A percentile compares a stretch with the other conserved stretches of the same genome.
Evolutionary conservation across 176 grass and related monocot species (phyloP).

Genomic region (Carex cristatella): DNA sequence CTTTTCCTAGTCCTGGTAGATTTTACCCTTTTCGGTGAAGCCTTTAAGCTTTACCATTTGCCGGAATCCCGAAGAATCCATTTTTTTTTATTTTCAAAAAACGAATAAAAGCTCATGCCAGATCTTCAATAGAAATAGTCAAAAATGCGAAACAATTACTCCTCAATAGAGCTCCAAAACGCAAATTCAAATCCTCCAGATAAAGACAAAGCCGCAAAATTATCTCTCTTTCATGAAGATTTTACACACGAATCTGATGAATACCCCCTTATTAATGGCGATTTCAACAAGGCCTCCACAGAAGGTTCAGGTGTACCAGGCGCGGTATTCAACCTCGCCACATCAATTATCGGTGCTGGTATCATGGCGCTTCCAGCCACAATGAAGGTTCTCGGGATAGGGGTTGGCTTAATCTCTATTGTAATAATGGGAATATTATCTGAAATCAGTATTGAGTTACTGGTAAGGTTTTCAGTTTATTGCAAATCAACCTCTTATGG

Average conservation of each 20-base stretch:
- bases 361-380: constrained; percentile 97
- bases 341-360: constrained; percentile 93
- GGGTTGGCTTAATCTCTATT: constrained; percentile 61
- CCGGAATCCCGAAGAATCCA: not conserved
- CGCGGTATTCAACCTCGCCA: constrained; percentile 93
- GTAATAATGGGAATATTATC: constrained; percentile 76
- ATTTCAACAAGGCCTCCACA: not conserved
- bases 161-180: constrained; percentile 66
- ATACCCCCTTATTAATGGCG: constrained; percentile 64
- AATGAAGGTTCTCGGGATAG: constrained; percentile 96
- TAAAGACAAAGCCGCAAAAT: constrained; percentile 29
- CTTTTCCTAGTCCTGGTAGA: not conserved
- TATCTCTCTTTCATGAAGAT: constrained; percentile 35
- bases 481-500: constrained; percentile 79
- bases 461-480: constrained; percentile 63
- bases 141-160: constrained; percentile 61
- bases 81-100: not conserved
- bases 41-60: not conserved
- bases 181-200: not conserved
- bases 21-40: constrained; percentile 5
- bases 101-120: not conserved
- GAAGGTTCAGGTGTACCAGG: constrained; percentile 50
- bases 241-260: constrained; percentile 42
- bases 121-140: constrained; percentile 10
- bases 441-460: constrained; percentile 90